Base-by-base conservation (phyloP, 139 green algal species). In the Tetradesmus lagerheimii region DNA sequence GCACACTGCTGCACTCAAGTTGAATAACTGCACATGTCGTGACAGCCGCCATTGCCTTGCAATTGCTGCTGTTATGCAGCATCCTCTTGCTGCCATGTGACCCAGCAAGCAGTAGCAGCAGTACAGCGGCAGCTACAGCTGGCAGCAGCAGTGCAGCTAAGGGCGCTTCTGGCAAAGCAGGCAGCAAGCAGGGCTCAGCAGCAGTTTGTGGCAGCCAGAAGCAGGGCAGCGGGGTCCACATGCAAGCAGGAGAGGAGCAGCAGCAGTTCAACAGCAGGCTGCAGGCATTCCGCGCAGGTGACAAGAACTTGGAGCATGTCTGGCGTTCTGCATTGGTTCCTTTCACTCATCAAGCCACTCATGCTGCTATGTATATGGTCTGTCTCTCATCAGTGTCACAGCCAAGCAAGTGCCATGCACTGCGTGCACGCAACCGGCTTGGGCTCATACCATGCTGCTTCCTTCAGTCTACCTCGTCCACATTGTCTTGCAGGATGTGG, bases 11-110 rank as follows among this genome's bases (percentile, higher is more conserved):
- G 5, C 1, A 9, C 25, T n/a, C 8, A 1, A 71, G 20, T 23
- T 23, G 12, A 31, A 23, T 8, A 71, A 0, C 39, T 66, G 20
- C 39, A 41, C 78, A 66, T 23, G 23, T 1, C 0, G 20, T 84
- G 78, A n/a, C 25, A 8, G 3, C 23, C 8, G 57, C 20, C 57
- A n/a, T 23, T 71, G 57, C 25, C 31, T 20, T 45, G 75, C 15
- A 9, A 31, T n/a, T 83, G 77, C 77, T 83, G 77, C 77, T n/a
- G 77, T 39, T 39, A 4, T 64, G 77, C 39, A 83, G 77, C 77
- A 83, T 83, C 37, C 39, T 83, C 31, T 18, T 83, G 77, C 77
- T 83, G 77, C 77, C 77, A 47, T 39, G 38, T 37, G 77, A 83
- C 1, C 77, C 77, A 53, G 38, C 31, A 20, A 83, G 6, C 77